phyloP scores from a whole-genome alignment of 129 eudicot species.

The Lonicera japonica region DNA sequence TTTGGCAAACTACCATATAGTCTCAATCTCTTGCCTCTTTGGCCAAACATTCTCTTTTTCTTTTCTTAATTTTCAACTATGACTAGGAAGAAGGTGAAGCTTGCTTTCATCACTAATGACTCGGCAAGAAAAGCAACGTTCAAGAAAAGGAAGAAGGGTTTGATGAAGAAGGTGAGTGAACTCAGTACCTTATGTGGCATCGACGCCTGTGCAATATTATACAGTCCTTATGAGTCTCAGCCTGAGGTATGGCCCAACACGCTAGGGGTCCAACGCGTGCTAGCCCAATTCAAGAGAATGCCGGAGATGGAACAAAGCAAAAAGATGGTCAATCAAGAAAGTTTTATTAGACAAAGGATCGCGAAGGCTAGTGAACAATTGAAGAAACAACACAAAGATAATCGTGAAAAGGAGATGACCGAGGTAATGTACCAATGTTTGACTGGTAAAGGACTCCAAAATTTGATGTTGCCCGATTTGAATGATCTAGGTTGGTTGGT shows the following conservation, averaged over 20 bases:
- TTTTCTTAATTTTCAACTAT: neutral
- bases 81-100: slow-evolving; percentile 15
- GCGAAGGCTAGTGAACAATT: slow-evolving; percentile 16
- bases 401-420: slow-evolving; percentile 16
- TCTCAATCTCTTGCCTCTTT: slow-evolving; percentile 4
- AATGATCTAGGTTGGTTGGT: slow-evolving; percentile 18
- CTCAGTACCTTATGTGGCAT: slow-evolving; percentile 15
- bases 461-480: slow-evolving; percentile 11
- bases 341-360: slow-evolving; percentile 17
- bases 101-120: slow-evolving; percentile 25
- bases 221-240: slow-evolving; percentile 12
- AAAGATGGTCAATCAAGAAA: slow-evolving; percentile 24
- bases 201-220: slow-evolving; percentile 18
- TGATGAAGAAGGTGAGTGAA: slow-evolving; percentile 22
- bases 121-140: slow-evolving; percentile 21
- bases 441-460: slow-evolving; percentile 4
- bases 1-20: neutral
- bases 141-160: slow-evolving; percentile 27
- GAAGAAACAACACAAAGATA: slow-evolving; percentile 19
- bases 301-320: slow-evolving; percentile 11
- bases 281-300: slow-evolving; percentile 20
- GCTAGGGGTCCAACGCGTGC: slow-evolving; percentile 11
- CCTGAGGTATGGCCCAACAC: slow-evolving; percentile 21
- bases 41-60: neutral
- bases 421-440: slow-evolving; percentile 20